Evolutionary conservation across 257 asterid genomes (phyloP), one percentile per base, ranked within the genome.

Genomic region (Ilex aquifolium): DNA sequence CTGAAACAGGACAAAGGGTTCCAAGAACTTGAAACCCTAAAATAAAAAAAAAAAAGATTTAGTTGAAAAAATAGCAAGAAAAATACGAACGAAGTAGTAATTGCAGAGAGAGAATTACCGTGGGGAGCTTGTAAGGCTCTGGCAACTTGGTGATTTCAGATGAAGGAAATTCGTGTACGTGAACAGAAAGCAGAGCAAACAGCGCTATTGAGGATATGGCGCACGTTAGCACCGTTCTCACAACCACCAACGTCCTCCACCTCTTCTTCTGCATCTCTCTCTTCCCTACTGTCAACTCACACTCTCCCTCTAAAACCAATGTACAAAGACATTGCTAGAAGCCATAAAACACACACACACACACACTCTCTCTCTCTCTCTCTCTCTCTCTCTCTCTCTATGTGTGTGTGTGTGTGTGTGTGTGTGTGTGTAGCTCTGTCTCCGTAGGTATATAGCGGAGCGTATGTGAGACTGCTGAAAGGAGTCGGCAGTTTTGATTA

Each of bases 201-300:
- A 87, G 63, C 44, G 85, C 88, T 69, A 85, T 81, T 52, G 67
- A 57, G 53, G 70, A 74, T 70, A 83, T 78, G 63, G 95, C 95
- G 76, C 78, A 83, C 16, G 85, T 76, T 44, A 90, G 77, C 77
- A 85, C 56, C 69, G 74, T 83, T 70, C 88, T 69, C 65, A 83
- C 75, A 36, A 85, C 64, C 78, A 68, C 69, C 77, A 90, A 79
- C 27, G 77, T 68, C 71, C 84, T 80, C 90, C 88, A 74, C 78
- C 79, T 78, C 78, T 75, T 80, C 82, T 83, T 87, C 79, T 66
- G 80, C 79, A 69, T 75, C 79, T 52, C 63, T 75, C 50, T 60
- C 57, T 36, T 54, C 59, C 39, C 17, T 32, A 31, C 56, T 50
- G 10, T 42, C 1, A 42, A 6, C 48, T 6, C 52, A 46, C 52